Evolutionary conservation across 2,329 filamentous ascomycete species (phyloP).

Genomic region (Geoglossum cookeanum): DNA sequence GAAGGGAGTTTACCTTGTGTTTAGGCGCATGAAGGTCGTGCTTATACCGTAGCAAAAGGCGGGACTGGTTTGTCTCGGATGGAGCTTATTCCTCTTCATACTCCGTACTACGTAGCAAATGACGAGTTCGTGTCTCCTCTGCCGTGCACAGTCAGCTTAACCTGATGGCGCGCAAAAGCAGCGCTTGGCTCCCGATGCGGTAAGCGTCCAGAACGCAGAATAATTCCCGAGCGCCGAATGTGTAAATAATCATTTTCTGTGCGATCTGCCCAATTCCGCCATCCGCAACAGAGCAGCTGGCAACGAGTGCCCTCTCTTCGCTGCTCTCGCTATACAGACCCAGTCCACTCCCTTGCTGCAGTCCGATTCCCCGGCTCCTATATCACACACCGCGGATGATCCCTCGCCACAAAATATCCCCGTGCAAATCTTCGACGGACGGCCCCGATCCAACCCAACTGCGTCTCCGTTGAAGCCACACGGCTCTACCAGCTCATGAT

Average conservation of each 20-base stretch:
- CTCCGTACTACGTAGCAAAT: neutral
- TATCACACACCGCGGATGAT: neutral
- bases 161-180: neutral
- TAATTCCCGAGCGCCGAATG: neutral
- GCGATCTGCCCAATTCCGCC: neutral
- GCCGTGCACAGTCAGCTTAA: neutral
- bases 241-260: neutral
- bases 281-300: neutral
- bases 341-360: neutral
- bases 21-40: neutral
- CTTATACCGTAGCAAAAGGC: neutral
- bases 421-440: neutral
- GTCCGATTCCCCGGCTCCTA: neutral
- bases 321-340: neutral
- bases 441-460: neutral
- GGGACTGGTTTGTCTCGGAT: neutral
- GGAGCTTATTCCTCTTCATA: neutral
- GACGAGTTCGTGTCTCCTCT: neutral
- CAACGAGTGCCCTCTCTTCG: neutral
- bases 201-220: neutral
- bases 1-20: neutral
- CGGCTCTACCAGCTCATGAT: neutral
- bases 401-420: neutral
- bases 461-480: neutral
- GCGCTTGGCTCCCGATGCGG: neutral